These are phyloP conservation scores for Cyanophora paradoxa DNA, from an alignment of 78 protist species.

Conservation along the genomic window DNA sequence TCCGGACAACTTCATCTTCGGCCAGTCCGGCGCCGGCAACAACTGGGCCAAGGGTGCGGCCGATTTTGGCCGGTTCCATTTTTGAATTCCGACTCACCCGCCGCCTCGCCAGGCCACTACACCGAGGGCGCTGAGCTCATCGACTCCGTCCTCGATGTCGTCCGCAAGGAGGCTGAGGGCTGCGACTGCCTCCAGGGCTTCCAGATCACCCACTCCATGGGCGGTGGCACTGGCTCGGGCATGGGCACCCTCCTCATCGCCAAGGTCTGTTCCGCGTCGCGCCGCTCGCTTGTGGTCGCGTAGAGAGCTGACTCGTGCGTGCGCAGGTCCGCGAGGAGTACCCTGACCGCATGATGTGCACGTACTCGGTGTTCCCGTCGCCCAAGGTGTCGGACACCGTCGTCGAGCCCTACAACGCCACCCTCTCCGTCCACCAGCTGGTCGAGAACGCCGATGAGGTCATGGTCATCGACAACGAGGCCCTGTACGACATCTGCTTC, in stretches of 20 bases:
- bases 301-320: no score
- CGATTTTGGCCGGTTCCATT: no score
- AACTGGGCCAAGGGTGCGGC: slow-evolving; percentile 99
- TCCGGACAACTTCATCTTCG: slow-evolving; percentile 90
- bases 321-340: slow-evolving; percentile 89
- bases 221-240: slow-evolving; percentile 99
- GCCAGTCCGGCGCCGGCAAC: slow-evolving; percentile 91
- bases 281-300: no score
- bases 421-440: slow-evolving; percentile 93
- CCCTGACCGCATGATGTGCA: slow-evolving; percentile 94
- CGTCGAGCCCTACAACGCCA: slow-evolving; percentile 96
- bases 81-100: no score
- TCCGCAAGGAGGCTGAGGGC: slow-evolving; percentile 92
- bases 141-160: slow-evolving; percentile 88
- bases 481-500: slow-evolving; percentile 66
- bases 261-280: no score
- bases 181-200: slow-evolving; percentile 97
- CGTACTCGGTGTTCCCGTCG: slow-evolving; percentile 94
- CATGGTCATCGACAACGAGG: slow-evolving; percentile 93
- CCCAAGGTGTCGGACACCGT: slow-evolving; percentile 94
- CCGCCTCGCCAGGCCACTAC: slow-evolving; percentile 91
- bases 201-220: slow-evolving; percentile 96
- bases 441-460: slow-evolving; percentile 91
- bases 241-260: slow-evolving; percentile 49
- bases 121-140: slow-evolving; percentile 92